Evolutionary conservation across 2,329 filamentous ascomycete species (phyloP).

Genomic region (Mycosphaerella sp.): DNA sequence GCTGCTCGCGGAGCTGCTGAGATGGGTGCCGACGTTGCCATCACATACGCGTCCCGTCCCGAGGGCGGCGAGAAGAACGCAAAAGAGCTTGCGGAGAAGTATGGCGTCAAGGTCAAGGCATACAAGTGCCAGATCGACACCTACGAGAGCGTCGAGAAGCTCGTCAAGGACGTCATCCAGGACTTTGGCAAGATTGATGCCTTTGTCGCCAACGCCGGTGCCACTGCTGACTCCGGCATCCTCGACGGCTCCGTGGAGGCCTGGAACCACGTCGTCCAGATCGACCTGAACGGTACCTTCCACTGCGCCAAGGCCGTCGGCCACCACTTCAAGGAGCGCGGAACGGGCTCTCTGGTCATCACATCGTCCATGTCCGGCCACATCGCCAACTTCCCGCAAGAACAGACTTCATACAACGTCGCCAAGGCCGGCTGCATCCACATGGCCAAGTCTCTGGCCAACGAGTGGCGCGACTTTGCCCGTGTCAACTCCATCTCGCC

Average conservation of each 20-base stretch:
- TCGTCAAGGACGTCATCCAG: conserved; percentile 54
- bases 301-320: conserved; percentile 87
- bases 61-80: conserved; percentile 61
- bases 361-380: conserved; percentile 71
- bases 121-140: conserved; percentile 59
- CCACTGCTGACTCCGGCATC: conserved; percentile 62
- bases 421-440: conserved; percentile 61
- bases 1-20: conserved; percentile 60
- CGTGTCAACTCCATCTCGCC: conserved; percentile 63
- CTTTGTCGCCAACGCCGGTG: conserved; percentile 65
- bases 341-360: conserved; percentile 59
- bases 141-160: conserved; percentile 51
- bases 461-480: conserved; percentile 65
- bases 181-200: conserved; percentile 67
- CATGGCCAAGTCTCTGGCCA: conserved; percentile 55
- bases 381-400: conserved; percentile 76
- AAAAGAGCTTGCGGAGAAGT: conserved; percentile 53
- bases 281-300: conserved; percentile 81
- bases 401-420: conserved; percentile 60
- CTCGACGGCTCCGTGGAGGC: conserved; percentile 65
- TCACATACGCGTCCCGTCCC: conserved; percentile 60
- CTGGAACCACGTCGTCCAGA: conserved; percentile 70
- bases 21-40: conserved; percentile 58
- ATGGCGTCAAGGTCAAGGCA: conserved; percentile 60
- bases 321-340: conserved; percentile 63